Base-by-base conservation (phyloP, 1,139 yeast genomes). In the Yamadazyma pseudoaaseri region DNA sequence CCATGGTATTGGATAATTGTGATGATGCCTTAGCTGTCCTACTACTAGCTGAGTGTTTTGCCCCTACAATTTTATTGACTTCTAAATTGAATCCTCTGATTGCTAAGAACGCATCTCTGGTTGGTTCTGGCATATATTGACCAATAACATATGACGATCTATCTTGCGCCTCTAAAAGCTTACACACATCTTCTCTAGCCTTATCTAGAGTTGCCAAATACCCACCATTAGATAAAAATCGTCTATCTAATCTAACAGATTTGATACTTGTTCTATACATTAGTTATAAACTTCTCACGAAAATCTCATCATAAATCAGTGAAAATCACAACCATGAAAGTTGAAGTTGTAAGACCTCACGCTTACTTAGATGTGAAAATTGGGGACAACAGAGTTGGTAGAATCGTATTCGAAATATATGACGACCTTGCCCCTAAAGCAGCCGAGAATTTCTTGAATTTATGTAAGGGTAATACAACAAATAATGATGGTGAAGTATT, bases 1-100 rank as follows among this genome's bases (percentile, higher is more conserved):
- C 80, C 41, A 64, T 42, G 4, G 64, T 47, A 9, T 41, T 39
- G 14, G 62, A 47, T 33, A 64, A 47, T 37, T 58, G 64, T 8
- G 41, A 38, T 4, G 69, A 54, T 2, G 70, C 69, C 30, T 48
- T 47, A 5, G 58, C 45, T 13, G 63, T 54, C 4, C 49, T 71
- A 51, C 45, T 70, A 29, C 47, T 72, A 4, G 49, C 71, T 49
- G 45, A 68, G 31, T 45, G 60, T 4, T 73, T 72, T 2, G 74
- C 73, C 34, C 70, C 75, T 12, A 26, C 10, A 28, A 85, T 74
- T 48, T 76, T 77, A 36, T 81, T 75, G 16, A 84, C 65, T 45
- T 86, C 95, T 26, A 82, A 56, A 43, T 79, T 79, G 58, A 86
- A 79, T 1, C 85, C 83, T 30, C 83, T 61, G 26, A 82, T 65